Base-by-base conservation (phyloP, 2,329 filamentous ascomycete species). In the Beauveria bassiana region DNA sequence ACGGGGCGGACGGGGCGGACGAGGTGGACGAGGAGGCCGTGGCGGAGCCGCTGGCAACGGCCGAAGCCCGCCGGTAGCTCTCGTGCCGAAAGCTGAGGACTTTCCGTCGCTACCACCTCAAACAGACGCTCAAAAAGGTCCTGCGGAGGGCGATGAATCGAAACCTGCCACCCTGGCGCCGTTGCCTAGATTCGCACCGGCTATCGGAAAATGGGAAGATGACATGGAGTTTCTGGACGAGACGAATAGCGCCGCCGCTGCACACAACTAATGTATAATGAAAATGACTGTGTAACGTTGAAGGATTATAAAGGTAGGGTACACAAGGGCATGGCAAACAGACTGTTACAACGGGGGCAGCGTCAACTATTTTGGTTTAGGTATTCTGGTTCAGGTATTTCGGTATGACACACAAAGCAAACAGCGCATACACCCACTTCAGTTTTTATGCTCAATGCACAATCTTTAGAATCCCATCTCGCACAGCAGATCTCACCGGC, bases 191-290 rank as follows among this genome's bases (percentile, higher is more conserved):
- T 74, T 76, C 6, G 72, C 76, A 8, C 72, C 72, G 0, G 67
- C 77, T 20, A 77, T 78, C 9, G 77, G 73, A 12, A 74, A 79
- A 60, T 85, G 83, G 83, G 83, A 81, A 56, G 83, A 86, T 42
- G 83, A 86, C 71, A 81, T 85, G 76, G 80, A 80, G 54, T 79
- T 75, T 5, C 71, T 80, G 14, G 80, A 83, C 28, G 77, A 73
- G 38, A 61, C 64, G n/a, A 71, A 69, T 50, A 66, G 69, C 24
- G 20, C 59, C 20, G 8, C 20, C 5, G 20, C 50, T 26, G 20
- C 28, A 3, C 54, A 54, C 7, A 54, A 45, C 1, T 61, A 54
- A 61, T 47, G 31, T 38, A 42, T 34, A 26, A 53, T 26, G 50
- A 38, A 18, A 28, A 26, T 59, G 14, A 42, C 14, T 20, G 50